Evolutionary conservation across 441 rosid species (phyloP).

Genomic region (Euphorbia celastroides): DNA sequence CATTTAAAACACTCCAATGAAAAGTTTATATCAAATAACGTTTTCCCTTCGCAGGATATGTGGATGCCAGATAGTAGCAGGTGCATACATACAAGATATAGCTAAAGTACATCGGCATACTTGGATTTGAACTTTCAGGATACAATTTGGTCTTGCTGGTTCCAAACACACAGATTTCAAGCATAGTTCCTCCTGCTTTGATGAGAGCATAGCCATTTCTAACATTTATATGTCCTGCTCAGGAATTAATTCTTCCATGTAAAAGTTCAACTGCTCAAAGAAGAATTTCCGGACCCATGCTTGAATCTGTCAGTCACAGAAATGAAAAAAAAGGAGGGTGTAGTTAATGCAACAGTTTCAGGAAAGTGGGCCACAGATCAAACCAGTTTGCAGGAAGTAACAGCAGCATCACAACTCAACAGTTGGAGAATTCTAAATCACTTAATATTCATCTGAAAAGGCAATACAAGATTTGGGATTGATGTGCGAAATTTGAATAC

Average conservation of each 20-base stretch:
- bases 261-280: not conserved
- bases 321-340: not conserved
- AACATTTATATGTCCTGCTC: not conserved
- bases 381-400: not conserved
- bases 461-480: not conserved
- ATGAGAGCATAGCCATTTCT: not conserved
- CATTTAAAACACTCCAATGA: not conserved
- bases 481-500: not conserved
- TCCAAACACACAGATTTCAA: not conserved
- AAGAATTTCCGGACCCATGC: not conserved
- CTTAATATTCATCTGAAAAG: constrained; percentile 2
- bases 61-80: not conserved
- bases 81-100: not conserved
- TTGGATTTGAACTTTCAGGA: not conserved
- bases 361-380: not conserved
- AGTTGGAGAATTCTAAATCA: not conserved
- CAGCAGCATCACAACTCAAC: not conserved
- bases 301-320: not conserved
- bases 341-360: not conserved
- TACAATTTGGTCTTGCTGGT: not conserved
- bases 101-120: not conserved
- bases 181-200: not conserved
- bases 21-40: not conserved
- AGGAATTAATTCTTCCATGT: not conserved
- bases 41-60: not conserved